A percentile compares a stretch with the other conserved stretches of the same genome.
phyloP scores from a whole-genome alignment of 352 stramenopile species.

The Phytophthora multivora region DNA sequence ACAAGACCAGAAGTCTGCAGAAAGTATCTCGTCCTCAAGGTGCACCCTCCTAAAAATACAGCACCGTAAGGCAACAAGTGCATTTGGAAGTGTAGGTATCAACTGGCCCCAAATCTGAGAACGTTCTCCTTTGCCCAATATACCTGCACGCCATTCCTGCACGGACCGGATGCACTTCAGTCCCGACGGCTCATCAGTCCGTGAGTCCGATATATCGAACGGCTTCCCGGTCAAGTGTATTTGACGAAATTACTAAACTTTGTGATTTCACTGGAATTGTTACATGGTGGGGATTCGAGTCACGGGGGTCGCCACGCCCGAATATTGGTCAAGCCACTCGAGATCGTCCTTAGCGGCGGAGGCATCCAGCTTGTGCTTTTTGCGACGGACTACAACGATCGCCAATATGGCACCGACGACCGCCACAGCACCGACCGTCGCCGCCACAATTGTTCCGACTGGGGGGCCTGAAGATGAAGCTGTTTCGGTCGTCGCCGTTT shows the following conservation, averaged over 20 bases:
- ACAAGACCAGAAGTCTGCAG: conserved; percentile 22
- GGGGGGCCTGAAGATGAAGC: conserved; percentile 1
- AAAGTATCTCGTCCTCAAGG: conserved; percentile 33
- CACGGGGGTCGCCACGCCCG: conserved; percentile 32
- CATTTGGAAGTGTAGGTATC: neutral
- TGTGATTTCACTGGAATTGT: neutral
- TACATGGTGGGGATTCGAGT: conserved; percentile 46
- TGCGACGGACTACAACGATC: conserved; percentile 52
- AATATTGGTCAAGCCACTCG: conserved; percentile 19
- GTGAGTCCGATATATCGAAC: too few species aligned
- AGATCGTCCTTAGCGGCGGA: conserved; percentile 32
- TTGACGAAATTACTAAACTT: neutral
- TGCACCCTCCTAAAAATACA: conserved; percentile 8
- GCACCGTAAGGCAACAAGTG: neutral
- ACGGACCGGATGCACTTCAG: conserved; percentile 4
- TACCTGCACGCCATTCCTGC: conserved; percentile 6
- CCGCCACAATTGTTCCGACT: conserved; percentile 14
- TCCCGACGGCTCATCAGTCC: too few species aligned
- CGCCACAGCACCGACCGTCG: conserved; percentile 22
- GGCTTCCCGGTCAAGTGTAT: neutral
- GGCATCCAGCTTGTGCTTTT: conserved; percentile 56
- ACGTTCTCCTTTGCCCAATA: conserved; percentile 13
- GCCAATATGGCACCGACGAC: conserved; percentile 30
- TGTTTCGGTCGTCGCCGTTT: conserved; percentile 15
- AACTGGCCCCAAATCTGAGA: neutral